Percentiles rank a stretch among this genome's conserved stretches.
Conservation (phyloP, 225 moss, liverwort and hornwort species). For the Climacium dendroides region DNA sequence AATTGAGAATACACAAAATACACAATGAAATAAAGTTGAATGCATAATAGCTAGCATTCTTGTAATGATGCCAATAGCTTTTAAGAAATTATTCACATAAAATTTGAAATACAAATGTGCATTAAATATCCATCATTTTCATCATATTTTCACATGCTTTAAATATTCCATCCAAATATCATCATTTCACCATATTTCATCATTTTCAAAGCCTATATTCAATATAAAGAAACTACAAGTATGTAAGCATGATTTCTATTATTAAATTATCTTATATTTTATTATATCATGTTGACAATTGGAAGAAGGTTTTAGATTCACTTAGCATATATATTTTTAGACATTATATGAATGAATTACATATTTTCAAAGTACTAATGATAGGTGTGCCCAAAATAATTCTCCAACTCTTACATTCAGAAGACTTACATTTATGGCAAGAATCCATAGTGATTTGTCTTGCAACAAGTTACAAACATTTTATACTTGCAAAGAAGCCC, state of each 20-base stretch:
- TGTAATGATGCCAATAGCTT: too few relatives aligned
- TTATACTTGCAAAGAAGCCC: accelerated
- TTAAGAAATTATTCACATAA: too few relatives aligned
- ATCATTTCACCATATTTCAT: neutral
- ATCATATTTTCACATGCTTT: too few relatives aligned
- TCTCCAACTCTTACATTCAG: accelerated
- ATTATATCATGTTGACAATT: accelerated
- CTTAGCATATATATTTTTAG: too few relatives aligned
- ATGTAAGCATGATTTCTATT: neutral
- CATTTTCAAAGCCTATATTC: neutral
- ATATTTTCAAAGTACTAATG: neutral
- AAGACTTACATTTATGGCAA: neutral
- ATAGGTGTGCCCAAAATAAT: accelerated
- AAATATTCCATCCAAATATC: neutral
- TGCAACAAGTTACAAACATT: neutral
- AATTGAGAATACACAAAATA: too few relatives aligned
- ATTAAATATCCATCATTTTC: too few relatives aligned
- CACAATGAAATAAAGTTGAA: too few relatives aligned
- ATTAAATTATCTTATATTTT: neutral
- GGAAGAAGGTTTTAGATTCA: neutral
- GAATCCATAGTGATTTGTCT: accelerated
- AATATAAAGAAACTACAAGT: neutral
- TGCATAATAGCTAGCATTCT: too few relatives aligned
- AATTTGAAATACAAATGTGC: too few relatives aligned
- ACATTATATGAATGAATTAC: neutral